These are phyloP conservation scores for Trypanosoma theileri DNA, from an alignment of 208 protist species.

Conservation along the genomic window DNA sequence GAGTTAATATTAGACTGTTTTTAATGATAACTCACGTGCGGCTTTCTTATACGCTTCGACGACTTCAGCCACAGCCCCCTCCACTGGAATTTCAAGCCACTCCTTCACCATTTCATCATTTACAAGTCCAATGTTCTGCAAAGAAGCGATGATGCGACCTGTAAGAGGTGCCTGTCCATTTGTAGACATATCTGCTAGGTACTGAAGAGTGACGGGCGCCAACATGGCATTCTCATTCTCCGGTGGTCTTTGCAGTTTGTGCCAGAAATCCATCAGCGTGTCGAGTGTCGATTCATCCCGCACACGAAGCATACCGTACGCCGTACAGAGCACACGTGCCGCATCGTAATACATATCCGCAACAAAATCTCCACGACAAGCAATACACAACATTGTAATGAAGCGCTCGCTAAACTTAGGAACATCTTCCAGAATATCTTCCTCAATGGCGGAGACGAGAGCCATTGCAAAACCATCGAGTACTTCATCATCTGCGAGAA, in stretches of 20 bases:
- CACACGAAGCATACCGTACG: constrained; percentile 61
- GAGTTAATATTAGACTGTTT: too few species aligned
- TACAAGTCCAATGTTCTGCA: constrained; percentile 60
- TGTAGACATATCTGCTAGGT: constrained; percentile 43
- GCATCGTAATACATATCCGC: constrained; percentile 85
- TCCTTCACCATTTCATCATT: constrained; percentile 51
- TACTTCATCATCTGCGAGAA: constrained; percentile 76
- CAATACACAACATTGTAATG: constrained; percentile 78
- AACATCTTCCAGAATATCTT: constrained; percentile 80
- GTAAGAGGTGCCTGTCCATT: constrained; percentile 53
- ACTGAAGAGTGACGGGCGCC: constrained; percentile 51
- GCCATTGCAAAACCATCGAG: constrained; percentile 72
- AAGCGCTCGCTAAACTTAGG: constrained; percentile 88
- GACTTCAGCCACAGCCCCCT: constrained; percentile 30
- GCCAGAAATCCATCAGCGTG: constrained; percentile 80
- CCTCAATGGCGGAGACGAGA: constrained; percentile 69
- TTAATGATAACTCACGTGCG: too few species aligned
- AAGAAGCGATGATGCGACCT: constrained; percentile 59
- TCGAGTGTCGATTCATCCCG: constrained; percentile 57
- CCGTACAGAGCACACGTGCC: constrained; percentile 64
- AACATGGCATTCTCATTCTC: constrained; percentile 52
- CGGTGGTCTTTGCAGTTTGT: constrained; percentile 42
- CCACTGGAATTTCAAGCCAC: constrained; percentile 32
- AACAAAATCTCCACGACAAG: constrained; percentile 60
- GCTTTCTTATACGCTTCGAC: constrained; percentile 4